A percentile compares a stretch with the other conserved stretches of the same genome.
Evolutionary conservation across 148 eudicot genomes (phyloP).

Genomic region (Vaccinium corymbosum): DNA sequence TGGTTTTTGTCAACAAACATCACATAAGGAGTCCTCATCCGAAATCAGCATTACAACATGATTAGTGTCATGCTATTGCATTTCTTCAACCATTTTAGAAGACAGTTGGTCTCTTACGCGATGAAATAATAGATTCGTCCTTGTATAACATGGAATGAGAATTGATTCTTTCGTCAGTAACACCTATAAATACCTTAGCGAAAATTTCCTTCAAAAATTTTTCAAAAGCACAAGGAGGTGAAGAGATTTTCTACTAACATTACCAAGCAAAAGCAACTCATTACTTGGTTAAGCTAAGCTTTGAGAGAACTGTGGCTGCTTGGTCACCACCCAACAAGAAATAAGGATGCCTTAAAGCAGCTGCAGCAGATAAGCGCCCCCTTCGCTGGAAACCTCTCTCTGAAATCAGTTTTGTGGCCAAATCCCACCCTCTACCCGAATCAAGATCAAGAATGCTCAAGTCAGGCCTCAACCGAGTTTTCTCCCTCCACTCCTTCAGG

Average conservation of each 20-base stretch:
- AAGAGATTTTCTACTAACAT: conserved; percentile 6
- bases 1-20: background rate
- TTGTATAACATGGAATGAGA: background rate
- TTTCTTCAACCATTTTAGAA: background rate
- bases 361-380: conserved; percentile 91
- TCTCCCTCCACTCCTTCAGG: conserved; percentile 73
- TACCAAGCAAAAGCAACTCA: background rate
- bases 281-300: conserved; percentile 62
- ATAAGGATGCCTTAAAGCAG: conserved; percentile 95
- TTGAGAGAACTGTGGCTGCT: conserved; percentile 91
- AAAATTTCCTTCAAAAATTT: background rate
- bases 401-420: conserved; percentile 85
- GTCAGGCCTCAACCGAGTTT: conserved; percentile 75
- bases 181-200: conserved; percentile 8
- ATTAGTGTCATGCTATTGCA: background rate
- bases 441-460: conserved; percentile 81
- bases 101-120: background rate
- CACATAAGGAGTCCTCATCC: background rate
- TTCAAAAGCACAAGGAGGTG: background rate
- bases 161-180: background rate
- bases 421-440: conserved; percentile 94
- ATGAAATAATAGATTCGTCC: background rate
- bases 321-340: conserved; percentile 93
- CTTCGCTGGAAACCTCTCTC: conserved; percentile 68
- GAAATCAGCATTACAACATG: background rate